Evolutionary conservation across 805 yeast species (phyloP), one percentile per base, ranked within the genome.

Genomic region (Helenozyma baotianmanensis): DNA sequence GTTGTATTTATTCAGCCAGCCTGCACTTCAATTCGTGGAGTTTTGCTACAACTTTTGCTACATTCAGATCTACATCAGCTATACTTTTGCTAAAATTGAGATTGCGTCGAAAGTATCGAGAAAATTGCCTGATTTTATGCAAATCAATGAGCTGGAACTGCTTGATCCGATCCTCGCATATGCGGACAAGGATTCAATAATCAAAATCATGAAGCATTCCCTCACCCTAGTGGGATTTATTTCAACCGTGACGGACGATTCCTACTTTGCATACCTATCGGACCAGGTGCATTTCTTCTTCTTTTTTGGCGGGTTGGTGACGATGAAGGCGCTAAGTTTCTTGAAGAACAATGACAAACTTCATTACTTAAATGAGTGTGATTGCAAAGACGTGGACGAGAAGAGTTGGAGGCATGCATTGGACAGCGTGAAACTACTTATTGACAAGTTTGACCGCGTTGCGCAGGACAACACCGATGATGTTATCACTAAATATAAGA

Each of bases 11-110:
- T 76, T 82, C 52, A 72, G 73, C 30, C 88, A 82, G 53, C 82
- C 87, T 1, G 75, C 80, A 2, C 66, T 79, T 30, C 89, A 84
- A 49, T 83, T 82, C 55, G 81, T 82, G 3, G 88, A 80, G 48
- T 71, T 81, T 37, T 78, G 80, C 29, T 80, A 78, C 51, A 76
- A 81, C 51, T 80, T 78, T 43, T 73, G 79, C 31, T 66, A 70
- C 35, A 60, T 80, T 28, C 58, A 76, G 38, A 68, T 81, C 3
- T 51, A 64, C 23, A 70, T 68, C 42, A 64, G 66, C 35, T 70
- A 53, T 37, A 51, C 45, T 29, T 60, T 47, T 32, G 18, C 34
- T 25, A 19, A 40, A 29, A 13, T 23, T 19, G 23, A 29, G 14
- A 17, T 32, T n/a, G 25, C 30, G 9, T n/a, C 25, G n/a, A 24